A percentile compares a stretch with the other conserved stretches of the same genome.
Evolutionary conservation across 192 early-diverging fungal genomes (phyloP).

Genomic region (Phycomyces nitens): DNA sequence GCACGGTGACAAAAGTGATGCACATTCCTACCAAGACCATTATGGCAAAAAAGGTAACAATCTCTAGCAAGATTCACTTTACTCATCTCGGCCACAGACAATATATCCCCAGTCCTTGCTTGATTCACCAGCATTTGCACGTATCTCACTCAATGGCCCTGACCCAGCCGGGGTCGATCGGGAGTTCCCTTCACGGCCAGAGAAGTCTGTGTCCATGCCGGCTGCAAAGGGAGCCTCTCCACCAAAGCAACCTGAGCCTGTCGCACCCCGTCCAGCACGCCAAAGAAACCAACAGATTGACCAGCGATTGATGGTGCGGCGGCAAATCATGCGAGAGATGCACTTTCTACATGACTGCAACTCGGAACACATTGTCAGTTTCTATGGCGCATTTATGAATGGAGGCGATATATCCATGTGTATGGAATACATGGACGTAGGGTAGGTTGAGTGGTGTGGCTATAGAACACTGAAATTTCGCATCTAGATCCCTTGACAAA

Average conservation of each 20-base stretch:
- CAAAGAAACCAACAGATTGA: conserved; percentile 10
- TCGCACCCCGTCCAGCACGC: not conserved
- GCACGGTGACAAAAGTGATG: conserved; percentile 81
- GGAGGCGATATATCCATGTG: conserved; percentile 85
- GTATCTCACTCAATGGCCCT: not conserved
- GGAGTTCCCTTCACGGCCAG: not conserved
- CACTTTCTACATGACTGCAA: conserved; percentile 93
- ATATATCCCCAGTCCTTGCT: conserved; percentile 25
- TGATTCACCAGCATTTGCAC: conserved; percentile 20
- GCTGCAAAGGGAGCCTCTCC: not conserved
- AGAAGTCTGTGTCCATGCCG: conserved; percentile 1
- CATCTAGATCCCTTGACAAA: conserved; percentile 68
- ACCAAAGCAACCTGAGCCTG: too few relatives aligned
- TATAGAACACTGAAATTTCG: not conserved
- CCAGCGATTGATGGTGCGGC: conserved; percentile 62
- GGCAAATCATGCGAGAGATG: conserved; percentile 90
- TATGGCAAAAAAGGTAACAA: conserved; percentile 89
- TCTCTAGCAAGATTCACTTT: too few relatives aligned
- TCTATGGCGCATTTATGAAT: conserved; percentile 89
- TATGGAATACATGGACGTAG: conserved; percentile 95
- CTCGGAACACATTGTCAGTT: conserved; percentile 91
- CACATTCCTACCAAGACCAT: conserved; percentile 85
- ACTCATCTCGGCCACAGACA: conserved; percentile 11
- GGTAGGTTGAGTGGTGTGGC: conserved; percentile 35
- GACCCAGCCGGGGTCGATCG: not conserved